Evolutionary conservation across 345 rosid genomes (phyloP), one percentile per base, ranked within the genome.

Genomic region (Acer saccharum): DNA sequence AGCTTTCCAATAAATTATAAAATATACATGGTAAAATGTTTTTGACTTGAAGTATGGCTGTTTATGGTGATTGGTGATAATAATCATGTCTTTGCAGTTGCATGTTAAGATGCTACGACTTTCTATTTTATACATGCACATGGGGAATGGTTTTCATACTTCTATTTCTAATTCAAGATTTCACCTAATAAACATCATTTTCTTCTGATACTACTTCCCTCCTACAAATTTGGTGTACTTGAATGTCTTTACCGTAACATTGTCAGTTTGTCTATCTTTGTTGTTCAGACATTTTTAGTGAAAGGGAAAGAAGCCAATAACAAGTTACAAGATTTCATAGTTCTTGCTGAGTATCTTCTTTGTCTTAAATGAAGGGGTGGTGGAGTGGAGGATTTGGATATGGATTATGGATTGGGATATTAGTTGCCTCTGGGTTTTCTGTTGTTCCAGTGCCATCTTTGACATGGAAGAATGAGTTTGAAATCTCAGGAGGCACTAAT

Each of bases 301-400:
- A 32, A 54, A 35, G 78, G 41, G 75, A 62, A 70, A 57, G 69
- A 63, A 41, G 21, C 1, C 52, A 12, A 10, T 3, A 18, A 25
- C 20, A 55, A 39, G 17, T 54, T 52, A 29, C 13, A 58, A 23
- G 55, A 61, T 43, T 81, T 62, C 11, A 29, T 39, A 11, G 29
- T 69, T 65, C n/a, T 39, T 44, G 52, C 65, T 77, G 76, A 83
- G 50, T 73, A 44, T 65, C 62, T 75, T 55, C 55, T 64, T 83
- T 9, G 72, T 63, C 43, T 79, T 79, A 32, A 61, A 74, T 83
- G 75, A 66, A 93, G 98, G 98, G 99, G 67, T 93, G 99, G 98
- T 95, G 96, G 88, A 87, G 89, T 62, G 96, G 98, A 80, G 99
- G 97, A 79, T 95, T 92, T 80, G 91, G 90, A 27, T 95, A 90